phyloP scores from a whole-genome alignment of 139 green algal species.

The Picochlorum costavermella region DNA sequence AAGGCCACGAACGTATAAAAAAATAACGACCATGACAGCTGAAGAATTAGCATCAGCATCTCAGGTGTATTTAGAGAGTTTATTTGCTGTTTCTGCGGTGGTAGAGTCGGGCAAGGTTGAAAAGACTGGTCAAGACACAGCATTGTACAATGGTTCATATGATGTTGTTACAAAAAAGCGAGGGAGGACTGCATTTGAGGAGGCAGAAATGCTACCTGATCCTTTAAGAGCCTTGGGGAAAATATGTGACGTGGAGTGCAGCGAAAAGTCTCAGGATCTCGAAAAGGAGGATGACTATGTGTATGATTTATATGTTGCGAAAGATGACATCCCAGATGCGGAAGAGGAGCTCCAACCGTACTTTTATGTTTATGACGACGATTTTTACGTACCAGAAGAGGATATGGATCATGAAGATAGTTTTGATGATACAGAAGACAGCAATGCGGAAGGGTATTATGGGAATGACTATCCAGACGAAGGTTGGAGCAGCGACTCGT shows the following conservation, averaged over 20 bases:
- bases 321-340: conserved; percentile 13
- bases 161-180: not conserved
- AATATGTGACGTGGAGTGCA: not conserved
- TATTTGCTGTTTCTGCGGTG: too few relatives aligned
- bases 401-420: conserved; percentile 13
- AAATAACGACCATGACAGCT: conserved; percentile 21
- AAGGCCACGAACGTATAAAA: not conserved
- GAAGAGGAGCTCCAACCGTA: conserved; percentile 4
- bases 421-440: conserved; percentile 20
- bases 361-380: conserved; percentile 23
- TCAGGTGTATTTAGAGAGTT: too few relatives aligned
- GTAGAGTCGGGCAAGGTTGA: too few relatives aligned
- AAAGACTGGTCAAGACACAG: not conserved
- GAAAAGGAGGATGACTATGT: conserved; percentile 22
- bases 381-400: conserved; percentile 18
- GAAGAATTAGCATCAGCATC: conserved; percentile 7
- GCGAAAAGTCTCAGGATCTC: not conserved
- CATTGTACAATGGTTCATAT: not conserved
- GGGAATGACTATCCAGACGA: conserved; percentile 36
- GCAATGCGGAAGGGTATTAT: conserved; percentile 33
- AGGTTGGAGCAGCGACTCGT: not conserved
- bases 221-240: not conserved
- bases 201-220: not conserved
- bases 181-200: conserved; percentile 4
- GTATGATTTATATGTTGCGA: conserved; percentile 28